phyloP scores from a whole-genome alignment of 163 green algal genomes.

The Scenedesmus sp. region DNA sequence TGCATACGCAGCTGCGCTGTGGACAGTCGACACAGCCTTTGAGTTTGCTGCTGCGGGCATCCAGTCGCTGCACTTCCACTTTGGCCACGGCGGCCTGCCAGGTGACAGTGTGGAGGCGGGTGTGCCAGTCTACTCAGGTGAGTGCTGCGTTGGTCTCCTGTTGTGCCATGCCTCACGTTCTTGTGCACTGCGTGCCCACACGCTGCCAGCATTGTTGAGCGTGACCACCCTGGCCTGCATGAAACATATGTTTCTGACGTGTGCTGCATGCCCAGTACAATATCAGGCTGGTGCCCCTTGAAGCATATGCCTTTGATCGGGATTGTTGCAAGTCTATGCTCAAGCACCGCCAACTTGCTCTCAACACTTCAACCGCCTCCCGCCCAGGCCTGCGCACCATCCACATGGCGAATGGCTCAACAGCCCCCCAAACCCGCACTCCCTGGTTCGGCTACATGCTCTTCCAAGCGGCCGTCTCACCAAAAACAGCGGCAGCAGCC shows the following conservation, averaged over 20 bases:
- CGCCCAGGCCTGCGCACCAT: slow-evolving; percentile 27
- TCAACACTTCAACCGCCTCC: neutral
- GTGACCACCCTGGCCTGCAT: no score
- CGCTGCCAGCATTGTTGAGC: no score
- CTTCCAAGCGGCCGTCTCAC: slow-evolving; percentile 32
- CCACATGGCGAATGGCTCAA: slow-evolving; percentile 1
- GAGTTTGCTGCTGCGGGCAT: slow-evolving; percentile 46
- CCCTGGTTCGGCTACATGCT: slow-evolving; percentile 53
- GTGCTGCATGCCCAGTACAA: no score
- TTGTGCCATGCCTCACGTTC: neutral
- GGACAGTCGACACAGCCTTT: slow-evolving; percentile 44
- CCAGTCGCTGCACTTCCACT: slow-evolving; percentile 17
- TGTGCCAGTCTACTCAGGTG: slow-evolving; percentile 34
- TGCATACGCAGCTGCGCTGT: slow-evolving; percentile 48
- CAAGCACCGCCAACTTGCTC: no score
- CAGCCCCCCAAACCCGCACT: neutral
- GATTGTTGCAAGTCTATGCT: no score
- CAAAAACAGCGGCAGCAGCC: neutral
- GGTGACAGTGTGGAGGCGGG: neutral
- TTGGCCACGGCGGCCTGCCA: slow-evolving; percentile 11
- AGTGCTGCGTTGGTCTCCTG: neutral
- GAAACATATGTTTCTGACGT: no score
- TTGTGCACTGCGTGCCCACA: no score
- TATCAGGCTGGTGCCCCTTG: no score
- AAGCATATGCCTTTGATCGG: no score